Evolutionary conservation across 2,329 filamentous ascomycete genomes (phyloP), one percentile per base, ranked within the genome.

Genomic region (Zymoseptoria passerinii): DNA sequence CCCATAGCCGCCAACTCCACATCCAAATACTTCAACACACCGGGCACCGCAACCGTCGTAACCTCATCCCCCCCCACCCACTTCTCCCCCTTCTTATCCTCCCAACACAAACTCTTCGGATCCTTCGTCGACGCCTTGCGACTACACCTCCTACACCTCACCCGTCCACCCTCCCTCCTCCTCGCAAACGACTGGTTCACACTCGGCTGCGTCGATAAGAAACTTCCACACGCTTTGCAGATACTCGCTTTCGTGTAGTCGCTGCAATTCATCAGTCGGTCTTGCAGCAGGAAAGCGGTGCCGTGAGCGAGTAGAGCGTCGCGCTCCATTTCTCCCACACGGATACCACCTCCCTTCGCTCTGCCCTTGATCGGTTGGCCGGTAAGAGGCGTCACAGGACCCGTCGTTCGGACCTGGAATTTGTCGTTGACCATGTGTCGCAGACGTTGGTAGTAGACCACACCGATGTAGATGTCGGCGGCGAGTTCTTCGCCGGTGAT

Each of bases 341-440:
- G 91, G 72, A 99, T 96, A 86, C 94, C 94, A 77, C 94, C 94
- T 71, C 92, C 94, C 75, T 92, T 90, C 73, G 95, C 94, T 73
- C 94, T 83, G 64, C 94, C 94, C 79, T 97, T 96, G 80, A 99
- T 94, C 48, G 94, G 94, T 73, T 99, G 94, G 29, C 92, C 92
- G 0, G 92, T 97, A 16, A 94, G 84, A 23, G 87, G 84, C 57
- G 94, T 94, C 50, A 96, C 88, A 0, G 92, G 92, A 57, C 94
- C 94, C 0, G 94, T 97, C 2, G 94, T 97, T 75, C 94, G 86
- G 57, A 97, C 94, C 75, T 99, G 94, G 81, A 89, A 99, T 77
- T 99, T 99, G 76, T 99, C 94, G 82, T 96, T 97, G 58, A 99
- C 94, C 94, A 99, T 99, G 86, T 99, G 94, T 73, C 94, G 83